Percentiles rank a stretch among this genome's conserved stretches.
These are phyloP conservation scores for Aspergillus ruber DNA, from an alignment of 2,329 filamentous ascomycete species.

Conservation along the genomic window DNA sequence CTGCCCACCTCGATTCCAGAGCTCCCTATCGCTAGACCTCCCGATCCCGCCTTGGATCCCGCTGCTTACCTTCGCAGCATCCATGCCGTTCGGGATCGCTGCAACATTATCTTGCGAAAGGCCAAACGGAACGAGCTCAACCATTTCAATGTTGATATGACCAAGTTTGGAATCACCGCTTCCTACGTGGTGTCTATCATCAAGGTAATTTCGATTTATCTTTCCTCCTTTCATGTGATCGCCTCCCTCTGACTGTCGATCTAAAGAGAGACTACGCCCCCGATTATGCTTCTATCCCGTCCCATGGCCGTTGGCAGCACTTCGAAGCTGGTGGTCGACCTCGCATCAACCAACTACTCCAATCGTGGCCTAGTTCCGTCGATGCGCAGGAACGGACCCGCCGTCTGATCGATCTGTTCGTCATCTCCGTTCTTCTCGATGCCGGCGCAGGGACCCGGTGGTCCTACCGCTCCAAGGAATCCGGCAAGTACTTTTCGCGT, in stretches of 20 bases:
- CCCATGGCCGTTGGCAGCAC: conserved; percentile 65
- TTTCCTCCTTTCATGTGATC: conserved; percentile 3
- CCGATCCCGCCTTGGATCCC: conserved; percentile 81
- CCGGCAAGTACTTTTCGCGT: conserved; percentile 71
- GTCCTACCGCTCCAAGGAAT: conserved; percentile 89
- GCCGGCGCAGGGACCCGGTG: conserved; percentile 83
- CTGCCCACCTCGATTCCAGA: conserved; percentile 57
- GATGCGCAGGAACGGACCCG: conserved; percentile 46
- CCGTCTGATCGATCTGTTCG: conserved; percentile 55
- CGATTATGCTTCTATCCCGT: conserved; percentile 67
- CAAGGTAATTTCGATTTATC: conserved; percentile 56
- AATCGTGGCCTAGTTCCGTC: conserved; percentile 44
- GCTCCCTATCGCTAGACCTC: conserved; percentile 73
- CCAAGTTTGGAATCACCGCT: conserved; percentile 76
- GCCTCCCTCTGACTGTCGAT: conserved; percentile 2
- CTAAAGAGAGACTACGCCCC: conserved; percentile 61
- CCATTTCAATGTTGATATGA: conserved; percentile 84
- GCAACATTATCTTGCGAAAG: conserved; percentile 66
- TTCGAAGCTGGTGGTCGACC: conserved; percentile 52
- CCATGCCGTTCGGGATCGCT: conserved; percentile 76
- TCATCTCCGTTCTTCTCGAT: conserved; percentile 55
- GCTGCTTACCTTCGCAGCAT: conserved; percentile 87
- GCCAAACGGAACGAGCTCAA: conserved; percentile 69
- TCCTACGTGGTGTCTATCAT: conserved; percentile 88
- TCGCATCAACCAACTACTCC: conserved; percentile 45